Evolutionary conservation across 768 basidiomycete genomes (phyloP).

Genomic region (Pilatotrama ljubarskyi): DNA sequence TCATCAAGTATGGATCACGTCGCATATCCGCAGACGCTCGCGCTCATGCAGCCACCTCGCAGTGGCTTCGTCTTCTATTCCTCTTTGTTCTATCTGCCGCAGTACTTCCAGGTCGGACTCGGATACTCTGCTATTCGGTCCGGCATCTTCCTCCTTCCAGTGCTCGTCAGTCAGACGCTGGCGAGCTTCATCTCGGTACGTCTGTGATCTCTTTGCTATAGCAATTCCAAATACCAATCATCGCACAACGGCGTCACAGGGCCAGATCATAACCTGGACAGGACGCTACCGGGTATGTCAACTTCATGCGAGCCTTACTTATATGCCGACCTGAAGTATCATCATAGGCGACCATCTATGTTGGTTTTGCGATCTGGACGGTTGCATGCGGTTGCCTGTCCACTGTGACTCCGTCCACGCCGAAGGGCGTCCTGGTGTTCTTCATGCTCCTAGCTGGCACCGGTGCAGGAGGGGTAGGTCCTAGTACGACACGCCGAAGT

Average conservation of each 20-base stretch:
- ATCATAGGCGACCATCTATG: slow-evolving; percentile 52
- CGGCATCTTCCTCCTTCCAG: slow-evolving; percentile 66
- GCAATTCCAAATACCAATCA: background rate
- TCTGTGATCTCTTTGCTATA: background rate
- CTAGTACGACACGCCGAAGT: slow-evolving; percentile 13
- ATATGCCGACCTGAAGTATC: background rate
- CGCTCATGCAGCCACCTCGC: background rate
- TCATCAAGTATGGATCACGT: slow-evolving; percentile 51
- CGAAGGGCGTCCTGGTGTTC: slow-evolving; percentile 52
- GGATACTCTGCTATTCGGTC: slow-evolving; percentile 64
- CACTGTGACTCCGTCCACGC: slow-evolving; percentile 51
- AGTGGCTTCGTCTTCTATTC: slow-evolving; percentile 66
- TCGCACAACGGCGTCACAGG: slow-evolving; percentile 36
- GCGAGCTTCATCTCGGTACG: slow-evolving; percentile 54
- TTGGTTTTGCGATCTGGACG: slow-evolving; percentile 69
- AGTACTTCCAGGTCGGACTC: slow-evolving; percentile 74
- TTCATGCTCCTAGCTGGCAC: slow-evolving; percentile 32
- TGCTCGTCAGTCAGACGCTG: slow-evolving; percentile 64
- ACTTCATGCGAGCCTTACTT: slow-evolving; percentile 19
- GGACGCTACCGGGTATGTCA: slow-evolving; percentile 62
- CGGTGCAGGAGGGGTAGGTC: slow-evolving; percentile 30
- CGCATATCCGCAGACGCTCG: background rate
- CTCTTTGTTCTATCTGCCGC: slow-evolving; percentile 70
- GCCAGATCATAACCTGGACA: slow-evolving; percentile 61
- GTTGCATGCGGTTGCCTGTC: slow-evolving; percentile 72